Evolutionary conservation across 352 stramenopile genomes (phyloP), one percentile per base, ranked within the genome.

Genomic region (Globisporangium barbulae): DNA sequence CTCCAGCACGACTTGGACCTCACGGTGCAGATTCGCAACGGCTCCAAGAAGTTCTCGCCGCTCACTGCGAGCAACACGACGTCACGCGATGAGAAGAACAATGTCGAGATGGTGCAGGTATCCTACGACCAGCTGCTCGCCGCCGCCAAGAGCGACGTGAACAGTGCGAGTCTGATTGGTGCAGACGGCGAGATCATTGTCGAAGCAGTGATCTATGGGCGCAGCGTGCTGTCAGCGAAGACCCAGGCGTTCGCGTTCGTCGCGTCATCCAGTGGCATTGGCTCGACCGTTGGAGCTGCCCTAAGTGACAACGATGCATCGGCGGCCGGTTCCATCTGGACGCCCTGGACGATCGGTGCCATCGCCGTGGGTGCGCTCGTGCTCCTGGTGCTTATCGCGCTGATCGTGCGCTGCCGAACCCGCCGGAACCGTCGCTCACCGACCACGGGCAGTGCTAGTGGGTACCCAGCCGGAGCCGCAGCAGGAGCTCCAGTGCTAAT

Each of bases 81-180:
- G 5, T 31, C 31, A n/a, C 78, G 78, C 19, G 85, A 94, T 64
- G 70, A 75, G 28, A 76, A 80, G n/a, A 94, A 94, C 74, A 94
- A 94, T 63, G 80, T 94, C 22, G 85, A 94, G 62, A 89, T 94
- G 81, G 85, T 94, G 21, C 72, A 84, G 30, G 83, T 93, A 10
- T 81, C 78, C 33, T 93, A 94, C 60, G 59, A 71, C 50, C 72
- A 90, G 30, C 70, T 94, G 22, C 47, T 89, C 7, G 65, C 74
- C 50, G 77, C 81, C 42, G 71, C 77, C 25, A 50, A 53, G 10
- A 57, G n/a, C 19, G 60, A 56, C 48, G 49, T 49, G 25, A 74
- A 73, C 13, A 69, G 71, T 44, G 37, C 31, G 47, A 68, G 45
- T 44, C 47, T 74, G 21, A 64, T 54, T n/a, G 58, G 60, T 15